Percentiles rank a stretch among this genome's conserved stretches.
Conservation (phyloP, 2,329 filamentous ascomycete species). For the Lizonia empirigonia region DNA sequence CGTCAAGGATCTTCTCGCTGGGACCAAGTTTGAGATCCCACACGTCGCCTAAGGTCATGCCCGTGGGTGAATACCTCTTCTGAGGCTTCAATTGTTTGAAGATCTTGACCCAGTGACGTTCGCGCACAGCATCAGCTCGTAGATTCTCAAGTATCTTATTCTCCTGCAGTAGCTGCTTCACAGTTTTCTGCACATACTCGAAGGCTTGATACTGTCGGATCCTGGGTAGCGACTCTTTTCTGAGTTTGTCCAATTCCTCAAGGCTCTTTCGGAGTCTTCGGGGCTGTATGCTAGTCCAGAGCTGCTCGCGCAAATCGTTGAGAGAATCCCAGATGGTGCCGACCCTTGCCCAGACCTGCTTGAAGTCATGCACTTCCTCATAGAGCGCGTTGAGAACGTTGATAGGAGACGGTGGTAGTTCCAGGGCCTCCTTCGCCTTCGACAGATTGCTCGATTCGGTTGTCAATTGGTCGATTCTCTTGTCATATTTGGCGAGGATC, state of each 20-base stretch:
- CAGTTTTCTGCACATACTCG: conserved; percentile 91
- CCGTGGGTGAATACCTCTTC: conserved; percentile 90
- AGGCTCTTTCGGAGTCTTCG: conserved; percentile 89
- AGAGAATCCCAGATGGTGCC: conserved; percentile 96
- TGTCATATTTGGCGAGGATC: conserved; percentile 81
- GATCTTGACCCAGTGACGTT: conserved; percentile 96
- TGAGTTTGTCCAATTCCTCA: conserved; percentile 94
- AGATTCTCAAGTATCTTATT: conserved; percentile 87
- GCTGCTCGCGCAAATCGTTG: conserved; percentile 86
- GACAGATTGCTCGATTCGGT: conserved; percentile 91
- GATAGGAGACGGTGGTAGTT: conserved; percentile 79
- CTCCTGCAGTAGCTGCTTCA: conserved; percentile 87
- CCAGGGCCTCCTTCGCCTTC: conserved; percentile 95
- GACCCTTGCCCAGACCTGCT: conserved; percentile 95
- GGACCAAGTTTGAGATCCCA: conserved; percentile 94
- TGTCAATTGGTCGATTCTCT: conserved; percentile 81
- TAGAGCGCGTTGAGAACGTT: conserved; percentile 83
- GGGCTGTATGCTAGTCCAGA: conserved; percentile 96
- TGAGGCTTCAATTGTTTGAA: conserved; percentile 94
- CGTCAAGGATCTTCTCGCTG: conserved; percentile 84
- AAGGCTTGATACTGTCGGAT: conserved; percentile 99
- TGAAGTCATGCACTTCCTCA: conserved; percentile 98
- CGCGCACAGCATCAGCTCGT: conserved; percentile 94
- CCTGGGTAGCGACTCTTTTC: conserved; percentile 97
- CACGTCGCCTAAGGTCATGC: conserved; percentile 96